Percentiles rank a stretch among this genome's conserved stretches.
Conservation (phyloP, 805 yeast species). For the Kuraishia hungarica region DNA sequence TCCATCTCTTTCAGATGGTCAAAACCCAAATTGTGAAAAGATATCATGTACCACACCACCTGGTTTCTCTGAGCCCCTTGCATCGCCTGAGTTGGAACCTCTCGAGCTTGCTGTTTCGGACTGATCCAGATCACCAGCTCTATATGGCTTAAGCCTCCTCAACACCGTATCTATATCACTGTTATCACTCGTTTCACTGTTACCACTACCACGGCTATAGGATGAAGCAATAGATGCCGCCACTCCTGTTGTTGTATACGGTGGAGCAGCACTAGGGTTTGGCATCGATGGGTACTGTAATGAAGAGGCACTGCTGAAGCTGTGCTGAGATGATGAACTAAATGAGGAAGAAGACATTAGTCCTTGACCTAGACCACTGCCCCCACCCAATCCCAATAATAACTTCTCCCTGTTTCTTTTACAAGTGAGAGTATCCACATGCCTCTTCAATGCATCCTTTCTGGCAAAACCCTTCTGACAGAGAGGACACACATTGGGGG, state of each 20-base stretch:
- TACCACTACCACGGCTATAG: not conserved
- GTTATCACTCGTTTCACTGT: not conserved
- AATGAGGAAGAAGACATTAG: not conserved
- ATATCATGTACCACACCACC: constrained; percentile 3
- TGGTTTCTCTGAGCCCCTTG: not conserved
- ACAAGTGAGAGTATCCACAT: constrained; percentile 67
- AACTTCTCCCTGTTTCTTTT: constrained; percentile 57
- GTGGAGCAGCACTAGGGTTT: not conserved
- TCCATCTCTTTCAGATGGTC: not conserved
- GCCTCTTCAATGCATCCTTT: constrained; percentile 75
- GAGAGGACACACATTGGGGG: constrained; percentile 66
- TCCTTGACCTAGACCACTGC: not conserved
- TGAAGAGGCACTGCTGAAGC: not conserved
- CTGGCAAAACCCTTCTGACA: constrained; percentile 84
- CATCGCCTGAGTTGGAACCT: not conserved
- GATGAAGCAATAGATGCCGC: not conserved
- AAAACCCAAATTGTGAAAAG: constrained; percentile 2
- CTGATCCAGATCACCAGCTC: not conserved
- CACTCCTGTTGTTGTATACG: not conserved
- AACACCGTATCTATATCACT: not conserved
- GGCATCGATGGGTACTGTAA: not conserved
- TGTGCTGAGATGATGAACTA: not conserved
- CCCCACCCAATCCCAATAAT: constrained; percentile 5
- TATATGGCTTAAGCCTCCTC: not conserved
- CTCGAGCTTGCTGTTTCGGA: not conserved